These are phyloP conservation scores for Naegleria lovaniensis DNA, from an alignment of 208 protist genomes.

Conservation along the genomic window DNA sequence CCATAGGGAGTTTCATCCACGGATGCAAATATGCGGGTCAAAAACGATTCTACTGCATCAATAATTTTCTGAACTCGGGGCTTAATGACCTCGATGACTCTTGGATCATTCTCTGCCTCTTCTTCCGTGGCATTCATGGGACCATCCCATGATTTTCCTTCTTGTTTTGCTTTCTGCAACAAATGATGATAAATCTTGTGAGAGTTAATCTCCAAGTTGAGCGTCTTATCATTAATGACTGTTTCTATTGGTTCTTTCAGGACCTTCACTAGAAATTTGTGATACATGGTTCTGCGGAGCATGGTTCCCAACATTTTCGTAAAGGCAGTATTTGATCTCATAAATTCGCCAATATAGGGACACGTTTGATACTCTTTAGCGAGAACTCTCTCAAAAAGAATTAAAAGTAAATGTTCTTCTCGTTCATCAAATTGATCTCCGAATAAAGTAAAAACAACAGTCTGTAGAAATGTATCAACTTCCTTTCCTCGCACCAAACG, in stretches of 20 bases:
- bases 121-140: not conserved
- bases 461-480: constrained; percentile 16
- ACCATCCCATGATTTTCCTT: not conserved
- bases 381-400: constrained; percentile 13
- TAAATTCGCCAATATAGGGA: constrained; percentile 28
- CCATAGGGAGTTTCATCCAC: constrained; percentile 21
- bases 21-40: not conserved
- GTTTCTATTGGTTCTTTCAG: not conserved
- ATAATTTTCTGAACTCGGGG: not conserved
- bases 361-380: not conserved
- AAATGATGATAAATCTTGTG: not conserved
- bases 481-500: not conserved
- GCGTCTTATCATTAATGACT: not conserved
- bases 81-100: not conserved
- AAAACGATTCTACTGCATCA: not conserved
- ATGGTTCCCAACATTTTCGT: constrained; percentile 26
- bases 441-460: constrained; percentile 29
- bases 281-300: not conserved
- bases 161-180: not conserved
- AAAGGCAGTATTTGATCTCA: constrained; percentile 30
- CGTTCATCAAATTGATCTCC: constrained; percentile 26
- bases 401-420: constrained; percentile 23
- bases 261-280: constrained; percentile 14
- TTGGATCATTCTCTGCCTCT: not conserved
- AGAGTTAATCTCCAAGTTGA: constrained; percentile 29